Evolutionary conservation across 495 filamentous ascomycete genomes (phyloP), one percentile per base, ranked within the genome.

Genomic region (Filosporella fistucella): DNA sequence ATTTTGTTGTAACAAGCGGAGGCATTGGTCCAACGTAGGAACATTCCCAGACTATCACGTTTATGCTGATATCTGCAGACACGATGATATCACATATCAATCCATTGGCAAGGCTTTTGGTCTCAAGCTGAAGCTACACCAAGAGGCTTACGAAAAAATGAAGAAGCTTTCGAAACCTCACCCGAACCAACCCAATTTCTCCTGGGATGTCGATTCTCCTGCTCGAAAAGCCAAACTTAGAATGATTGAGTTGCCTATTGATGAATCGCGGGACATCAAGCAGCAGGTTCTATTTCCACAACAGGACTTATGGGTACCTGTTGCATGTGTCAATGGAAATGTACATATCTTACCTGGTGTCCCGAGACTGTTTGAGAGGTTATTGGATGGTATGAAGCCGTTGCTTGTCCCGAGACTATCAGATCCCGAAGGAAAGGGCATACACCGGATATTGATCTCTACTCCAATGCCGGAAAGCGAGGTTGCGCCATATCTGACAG

Each of bases 51-150:
- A 10, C 9, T 26, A 20, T 17, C 21, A 45, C 21, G 36, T 16
- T 23, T n/a, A 7, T 20, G 25, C 41, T 42, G 18, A 51, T 18
- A 45, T 36, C 25, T 49, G 51, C 56, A 93, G 85, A 45, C 93
- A 97, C 68, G 93, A 98, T 60, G 93, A 98, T 60, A 97, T 98
- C 53, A 97, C 93, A 29, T 98, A 98, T 72, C 68, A 82, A 58
- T 91, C 91, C 18, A 91, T 98, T 58, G 93, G 88, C 32, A 88
- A 89, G 53, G 93, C 90, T 18, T 98, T 96, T 63, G 63, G 66
- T 29, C 73, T 96, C 2, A 77, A 82, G 10, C 73, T 97, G 0
- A 72, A 79, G 47, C 72, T 95, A 13, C 88, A 98, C 69, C 53
- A 85, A 26, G 74, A 78, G 32, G 80, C 93, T 1, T 84, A 84